A percentile compares a stretch with the other conserved stretches of the same genome.
phyloP scores from a whole-genome alignment of 2,329 filamentous ascomycete species.

The Myriangium duriaei region DNA sequence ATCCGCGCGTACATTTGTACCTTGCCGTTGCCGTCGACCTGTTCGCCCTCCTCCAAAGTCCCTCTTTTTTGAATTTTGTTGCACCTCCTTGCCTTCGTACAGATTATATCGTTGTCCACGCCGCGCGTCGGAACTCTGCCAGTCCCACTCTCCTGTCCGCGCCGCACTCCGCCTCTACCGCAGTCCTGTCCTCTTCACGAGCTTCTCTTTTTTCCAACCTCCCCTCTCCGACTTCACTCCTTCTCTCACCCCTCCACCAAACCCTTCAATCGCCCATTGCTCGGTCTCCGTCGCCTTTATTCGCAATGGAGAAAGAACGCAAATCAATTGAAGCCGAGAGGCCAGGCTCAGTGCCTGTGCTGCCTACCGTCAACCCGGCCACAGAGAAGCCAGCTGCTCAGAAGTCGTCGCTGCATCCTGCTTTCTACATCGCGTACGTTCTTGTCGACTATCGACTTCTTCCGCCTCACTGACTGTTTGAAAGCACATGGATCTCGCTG shows the following conservation, averaged over 20 bases:
- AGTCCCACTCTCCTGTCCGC: no score
- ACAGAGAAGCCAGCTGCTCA: slow-evolving; percentile 56
- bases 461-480: slow-evolving; percentile 1
- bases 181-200: slow-evolving; percentile 4
- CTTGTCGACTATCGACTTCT: no score
- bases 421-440: slow-evolving; percentile 65
- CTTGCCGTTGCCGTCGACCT: no score
- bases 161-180: background rate
- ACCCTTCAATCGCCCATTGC: slow-evolving; percentile 31
- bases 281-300: background rate
- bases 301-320: slow-evolving; percentile 67
- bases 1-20: no score
- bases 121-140: no score
- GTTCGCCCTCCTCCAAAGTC: no score
- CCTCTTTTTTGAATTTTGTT: no score
- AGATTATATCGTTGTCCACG: no score
- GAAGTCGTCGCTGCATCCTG: slow-evolving; percentile 58
- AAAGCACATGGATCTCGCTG: slow-evolving; percentile 79
- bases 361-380: slow-evolving; percentile 71
- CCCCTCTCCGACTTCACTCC: background rate
- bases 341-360: slow-evolving; percentile 45
- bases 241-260: background rate
- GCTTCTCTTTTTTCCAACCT: slow-evolving; percentile 3
- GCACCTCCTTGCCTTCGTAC: no score
- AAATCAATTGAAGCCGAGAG: slow-evolving; percentile 65